Evolutionary conservation across 2,329 filamentous ascomycete genomes (phyloP), one percentile per base, ranked within the genome.

Genomic region (Hawksworthiomyces lignivorus): DNA sequence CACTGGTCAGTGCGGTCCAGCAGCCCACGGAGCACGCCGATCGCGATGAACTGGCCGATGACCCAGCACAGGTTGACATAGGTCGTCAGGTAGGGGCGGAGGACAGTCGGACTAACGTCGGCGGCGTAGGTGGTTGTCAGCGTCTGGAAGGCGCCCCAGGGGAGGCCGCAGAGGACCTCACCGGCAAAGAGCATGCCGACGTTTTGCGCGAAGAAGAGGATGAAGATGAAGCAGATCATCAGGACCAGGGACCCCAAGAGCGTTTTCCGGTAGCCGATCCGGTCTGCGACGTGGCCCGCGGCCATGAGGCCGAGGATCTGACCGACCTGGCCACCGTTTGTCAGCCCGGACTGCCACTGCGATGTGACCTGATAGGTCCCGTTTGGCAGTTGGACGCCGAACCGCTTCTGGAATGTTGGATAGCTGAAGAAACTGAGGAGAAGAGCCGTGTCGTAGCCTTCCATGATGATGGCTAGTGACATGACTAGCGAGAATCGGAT

Each of bases 231-330:
- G 0, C 56, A 53, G 21, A 68, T 64, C 70, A 71, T 61, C 51
- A 62, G 45, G 3, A 66, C 45, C 32, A 78, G 54, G 1, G 66
- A 62, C 0, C 57, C 63, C 12, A 77, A 62, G 17, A 71, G 70
- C 0, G 69, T 75, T 51, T 63, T 62, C 45, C 66, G 66, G 53
- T 73, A 72, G 1, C 72, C 72, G 18, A 62, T 69, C 2, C 64
- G 59, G 43, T 80, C 72, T 1, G 69, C 61, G 1, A 70, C 53
- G 56, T 65, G 69, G 7, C 75, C 75, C n/a, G 68, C 72, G 18
- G 75, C 44, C 20, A 76, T 62, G 2, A 77, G 57, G 0, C 76
- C 76, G 9, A 77, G 50, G 38, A 80, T 73, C 50, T 74, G 67
- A 11, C 75, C 75, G 1, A 68, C 68, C 2, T 26, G 24, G 24